Percentiles rank a stretch among this genome's conserved stretches.
phyloP scores from a whole-genome alignment of 805 yeast species.

The Ogataea sp. region DNA sequence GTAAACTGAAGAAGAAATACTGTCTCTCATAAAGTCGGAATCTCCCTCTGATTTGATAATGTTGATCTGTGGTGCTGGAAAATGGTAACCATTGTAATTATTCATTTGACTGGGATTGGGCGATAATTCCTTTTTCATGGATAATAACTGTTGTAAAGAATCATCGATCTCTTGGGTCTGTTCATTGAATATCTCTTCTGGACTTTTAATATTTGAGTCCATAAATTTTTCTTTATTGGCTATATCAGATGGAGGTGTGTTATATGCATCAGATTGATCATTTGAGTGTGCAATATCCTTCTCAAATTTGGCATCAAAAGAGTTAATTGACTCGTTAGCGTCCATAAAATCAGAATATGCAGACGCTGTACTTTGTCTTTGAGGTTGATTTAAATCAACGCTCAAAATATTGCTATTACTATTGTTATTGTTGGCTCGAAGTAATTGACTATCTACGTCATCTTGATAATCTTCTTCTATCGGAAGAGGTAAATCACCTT shows the following conservation, averaged over 20 bases:
- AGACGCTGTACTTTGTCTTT: neutral
- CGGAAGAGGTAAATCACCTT: conserved; percentile 3
- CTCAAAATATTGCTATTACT: too few relatives aligned
- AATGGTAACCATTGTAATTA: conserved; percentile 1
- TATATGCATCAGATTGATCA: too few relatives aligned
- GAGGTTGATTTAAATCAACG: neutral
- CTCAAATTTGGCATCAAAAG: conserved; percentile 16
- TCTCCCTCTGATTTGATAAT: neutral
- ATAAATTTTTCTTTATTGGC: neutral
- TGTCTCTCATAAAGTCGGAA: conserved; percentile 1
- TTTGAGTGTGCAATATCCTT: neutral
- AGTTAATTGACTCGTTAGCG: conserved; percentile 16
- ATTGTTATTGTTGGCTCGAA: too few relatives aligned
- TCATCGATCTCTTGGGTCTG: conserved; percentile 12
- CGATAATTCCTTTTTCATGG: conserved; percentile 18
- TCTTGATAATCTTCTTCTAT: too few relatives aligned
- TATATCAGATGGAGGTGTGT: neutral
- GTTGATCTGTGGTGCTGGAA: conserved; percentile 4
- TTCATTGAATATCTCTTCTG: conserved; percentile 1
- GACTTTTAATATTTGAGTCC: neutral
- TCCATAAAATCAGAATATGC: conserved; percentile 9
- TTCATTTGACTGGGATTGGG: conserved; percentile 7
- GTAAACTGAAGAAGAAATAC: conserved; percentile 9
- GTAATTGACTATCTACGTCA: too few relatives aligned
- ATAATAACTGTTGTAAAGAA: conserved; percentile 16